Conservation (phyloP, 164 flowering plant genomes). For the Dillenia suffruticosa region DNA sequence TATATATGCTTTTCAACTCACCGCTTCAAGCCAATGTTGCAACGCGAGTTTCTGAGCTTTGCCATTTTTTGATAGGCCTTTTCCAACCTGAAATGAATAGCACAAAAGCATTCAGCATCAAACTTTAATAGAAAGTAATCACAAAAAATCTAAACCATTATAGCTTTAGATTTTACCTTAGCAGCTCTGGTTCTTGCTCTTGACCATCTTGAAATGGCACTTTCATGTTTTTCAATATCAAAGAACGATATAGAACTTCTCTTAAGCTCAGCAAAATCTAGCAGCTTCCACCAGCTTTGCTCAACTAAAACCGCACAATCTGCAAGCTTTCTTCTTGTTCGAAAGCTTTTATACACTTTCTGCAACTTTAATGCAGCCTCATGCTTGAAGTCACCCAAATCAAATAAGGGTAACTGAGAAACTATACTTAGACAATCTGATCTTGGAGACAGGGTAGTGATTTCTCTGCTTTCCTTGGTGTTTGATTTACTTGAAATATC, state of each 20-base stretch:
- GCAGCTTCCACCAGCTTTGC: slow-evolving; percentile 64
- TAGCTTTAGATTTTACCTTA: slow-evolving; percentile 36
- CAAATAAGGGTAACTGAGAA: slow-evolving; percentile 12
- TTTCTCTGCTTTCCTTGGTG: slow-evolving; percentile 12
- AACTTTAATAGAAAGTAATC: background rate
- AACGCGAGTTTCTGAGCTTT: slow-evolving; percentile 70
- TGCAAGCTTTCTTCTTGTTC: slow-evolving; percentile 86
- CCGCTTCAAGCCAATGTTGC: slow-evolving; percentile 85
- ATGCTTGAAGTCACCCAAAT: slow-evolving; percentile 42
- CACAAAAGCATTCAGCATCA: background rate
- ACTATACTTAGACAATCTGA: slow-evolving; percentile 16
- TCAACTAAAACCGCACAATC: slow-evolving; percentile 94
- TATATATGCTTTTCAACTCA: slow-evolving; percentile 20
- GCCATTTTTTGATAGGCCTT: slow-evolving; percentile 63
- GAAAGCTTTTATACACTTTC: slow-evolving; percentile 92
- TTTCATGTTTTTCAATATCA: slow-evolving; percentile 58
- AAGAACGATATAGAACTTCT: slow-evolving; percentile 70
- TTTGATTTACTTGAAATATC: slow-evolving; percentile 5
- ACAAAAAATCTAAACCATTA: background rate
- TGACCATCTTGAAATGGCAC: slow-evolving; percentile 71
- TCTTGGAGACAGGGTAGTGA: slow-evolving; percentile 2
- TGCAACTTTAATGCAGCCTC: slow-evolving; percentile 88
- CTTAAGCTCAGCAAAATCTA: slow-evolving; percentile 77
- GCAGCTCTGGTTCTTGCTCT: slow-evolving; percentile 78
- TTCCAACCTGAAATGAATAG: slow-evolving; percentile 49